phyloP scores from a whole-genome alignment of 371 early-diverging fungal species.

The Mucor circinelloides region DNA sequence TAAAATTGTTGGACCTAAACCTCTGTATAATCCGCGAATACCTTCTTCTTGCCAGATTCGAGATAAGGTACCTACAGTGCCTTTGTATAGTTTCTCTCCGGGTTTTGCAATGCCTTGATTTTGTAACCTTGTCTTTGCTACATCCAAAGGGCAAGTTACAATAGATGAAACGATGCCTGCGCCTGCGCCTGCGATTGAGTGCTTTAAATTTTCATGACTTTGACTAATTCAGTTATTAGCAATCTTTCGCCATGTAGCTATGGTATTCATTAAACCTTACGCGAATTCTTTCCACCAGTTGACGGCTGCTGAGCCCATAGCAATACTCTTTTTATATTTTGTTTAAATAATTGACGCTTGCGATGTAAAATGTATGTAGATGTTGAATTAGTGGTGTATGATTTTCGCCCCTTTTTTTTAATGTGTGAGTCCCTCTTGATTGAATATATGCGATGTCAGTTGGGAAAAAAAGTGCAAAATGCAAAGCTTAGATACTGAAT shows the following conservation, averaged over 20 bases:
- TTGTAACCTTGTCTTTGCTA: conserved; percentile 93
- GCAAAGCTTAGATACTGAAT: neutral
- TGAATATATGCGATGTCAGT: neutral
- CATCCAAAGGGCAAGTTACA: conserved; percentile 92
- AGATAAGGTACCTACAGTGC: conserved; percentile 64
- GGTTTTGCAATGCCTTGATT: conserved; percentile 74
- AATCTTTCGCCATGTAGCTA: too few species aligned
- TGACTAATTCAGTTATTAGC: conserved; percentile 23
- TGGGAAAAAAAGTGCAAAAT: neutral
- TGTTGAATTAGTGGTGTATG: neutral
- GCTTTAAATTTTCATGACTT: conserved; percentile 66
- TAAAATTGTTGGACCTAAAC: conserved; percentile 81
- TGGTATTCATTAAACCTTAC: conserved; percentile 12
- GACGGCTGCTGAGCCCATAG: conserved; percentile 1
- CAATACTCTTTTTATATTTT: neutral
- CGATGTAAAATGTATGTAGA: neutral
- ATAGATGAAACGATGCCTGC: conserved; percentile 84
- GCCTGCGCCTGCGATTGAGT: conserved; percentile 83
- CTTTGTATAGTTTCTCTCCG: conserved; percentile 35
- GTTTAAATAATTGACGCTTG: neutral
- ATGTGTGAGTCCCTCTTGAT: neutral
- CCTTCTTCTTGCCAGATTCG: conserved; percentile 83
- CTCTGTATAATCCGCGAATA: conserved; percentile 84
- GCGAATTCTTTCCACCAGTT: conserved; percentile 35
- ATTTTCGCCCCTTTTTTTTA: neutral